phyloP scores from a whole-genome alignment of 305 asterid genomes.

The Fraxinus ornus region DNA sequence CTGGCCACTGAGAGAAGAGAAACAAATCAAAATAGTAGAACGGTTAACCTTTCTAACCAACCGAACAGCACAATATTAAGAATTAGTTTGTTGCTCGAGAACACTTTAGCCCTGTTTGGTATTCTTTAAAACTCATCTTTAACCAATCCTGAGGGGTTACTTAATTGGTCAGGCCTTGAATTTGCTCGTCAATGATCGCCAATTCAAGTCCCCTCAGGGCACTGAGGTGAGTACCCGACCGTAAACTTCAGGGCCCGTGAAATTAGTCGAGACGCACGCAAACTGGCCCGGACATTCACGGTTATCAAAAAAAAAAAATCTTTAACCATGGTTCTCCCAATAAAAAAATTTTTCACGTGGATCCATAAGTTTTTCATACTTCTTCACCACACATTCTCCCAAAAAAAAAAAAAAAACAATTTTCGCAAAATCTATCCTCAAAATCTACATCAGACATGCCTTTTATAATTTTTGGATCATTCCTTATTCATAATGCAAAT shows the following conservation, averaged over 20 bases:
- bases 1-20: constrained; percentile 57
- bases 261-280: too few species aligned
- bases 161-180: too few species aligned
- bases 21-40: background rate
- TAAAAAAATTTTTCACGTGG: background rate
- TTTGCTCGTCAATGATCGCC: too few species aligned
- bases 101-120: background rate
- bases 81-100: background rate
- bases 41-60: constrained; percentile 3
- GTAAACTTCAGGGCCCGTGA: too few species aligned
- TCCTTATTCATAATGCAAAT: background rate
- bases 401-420: background rate
- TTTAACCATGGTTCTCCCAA: background rate
- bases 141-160: too few species aligned
- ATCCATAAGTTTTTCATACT: background rate
- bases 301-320: too few species aligned
- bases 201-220: too few species aligned
- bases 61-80: background rate
- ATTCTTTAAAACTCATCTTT: background rate
- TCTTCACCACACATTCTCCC: background rate
- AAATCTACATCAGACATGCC: background rate
- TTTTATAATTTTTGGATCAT: background rate
- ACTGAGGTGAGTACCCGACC: too few species aligned
- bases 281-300: too few species aligned
- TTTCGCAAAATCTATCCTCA: background rate